phyloP scores from a whole-genome alignment of 257 asterid genomes.

The Paulownia fortunei region DNA sequence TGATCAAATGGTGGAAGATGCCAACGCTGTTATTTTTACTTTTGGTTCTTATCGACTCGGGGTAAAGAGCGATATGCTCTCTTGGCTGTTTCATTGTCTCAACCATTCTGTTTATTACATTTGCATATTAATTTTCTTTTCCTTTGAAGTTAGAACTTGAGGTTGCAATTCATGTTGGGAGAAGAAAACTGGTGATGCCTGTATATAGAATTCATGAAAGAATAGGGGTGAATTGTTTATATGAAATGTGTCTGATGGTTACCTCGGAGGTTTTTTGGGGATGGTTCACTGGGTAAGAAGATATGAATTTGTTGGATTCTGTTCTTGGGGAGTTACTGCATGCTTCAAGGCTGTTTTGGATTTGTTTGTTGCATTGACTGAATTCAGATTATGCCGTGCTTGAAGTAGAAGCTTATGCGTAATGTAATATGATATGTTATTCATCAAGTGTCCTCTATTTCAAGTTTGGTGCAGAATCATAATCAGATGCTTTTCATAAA shows the following conservation, averaged over 20 bases:
- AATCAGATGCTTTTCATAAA: background rate
- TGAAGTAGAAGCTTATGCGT: background rate
- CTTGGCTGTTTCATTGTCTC: slow-evolving; percentile 17
- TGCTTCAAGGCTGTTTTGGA: background rate
- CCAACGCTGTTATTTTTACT: slow-evolving; percentile 84
- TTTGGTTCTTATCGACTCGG: slow-evolving; percentile 98
- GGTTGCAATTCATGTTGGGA: background rate
- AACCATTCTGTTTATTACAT: too few relatives aligned
- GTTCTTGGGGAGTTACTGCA: background rate
- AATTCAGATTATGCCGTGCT: background rate
- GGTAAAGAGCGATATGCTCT: slow-evolving; percentile 54
- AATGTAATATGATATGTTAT: background rate
- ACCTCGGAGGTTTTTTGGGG: background rate
- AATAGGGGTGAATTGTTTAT: background rate
- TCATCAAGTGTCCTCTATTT: background rate
- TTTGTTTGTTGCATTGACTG: background rate
- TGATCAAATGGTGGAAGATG: slow-evolving; percentile 86
- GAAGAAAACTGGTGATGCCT: background rate
- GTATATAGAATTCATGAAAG: background rate
- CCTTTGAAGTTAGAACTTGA: background rate
- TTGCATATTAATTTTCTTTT: background rate
- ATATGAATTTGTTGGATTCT: background rate
- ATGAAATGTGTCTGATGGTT: background rate
- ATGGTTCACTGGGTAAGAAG: background rate
- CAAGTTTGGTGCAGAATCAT: background rate